phyloP scores from a whole-genome alignment of 306 rosid genomes.

The Quercus agrifolia region DNA sequence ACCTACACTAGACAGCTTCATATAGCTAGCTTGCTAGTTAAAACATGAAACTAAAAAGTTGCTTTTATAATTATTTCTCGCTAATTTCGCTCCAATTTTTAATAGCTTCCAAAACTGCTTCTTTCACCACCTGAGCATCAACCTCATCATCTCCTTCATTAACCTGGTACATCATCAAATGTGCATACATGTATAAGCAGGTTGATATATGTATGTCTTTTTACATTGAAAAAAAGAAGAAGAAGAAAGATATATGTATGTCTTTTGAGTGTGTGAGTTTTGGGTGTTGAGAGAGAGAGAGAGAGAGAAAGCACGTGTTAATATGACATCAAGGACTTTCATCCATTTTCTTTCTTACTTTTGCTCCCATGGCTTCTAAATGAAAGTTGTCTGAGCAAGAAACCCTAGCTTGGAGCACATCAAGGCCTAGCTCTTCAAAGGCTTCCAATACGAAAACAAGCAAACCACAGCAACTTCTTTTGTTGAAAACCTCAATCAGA shows the following conservation, averaged over 20 bases:
- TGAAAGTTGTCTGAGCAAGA: conserved; percentile 47
- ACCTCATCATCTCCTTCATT: conserved; percentile 24
- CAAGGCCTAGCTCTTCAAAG: conserved; percentile 60
- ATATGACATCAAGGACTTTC: neutral
- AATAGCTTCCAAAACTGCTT: conserved; percentile 55
- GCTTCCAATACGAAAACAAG: conserved; percentile 64
- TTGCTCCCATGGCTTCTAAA: conserved; percentile 49
- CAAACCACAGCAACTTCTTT: conserved; percentile 47
- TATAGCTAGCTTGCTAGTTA: neutral
- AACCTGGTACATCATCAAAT: conserved; percentile 28
- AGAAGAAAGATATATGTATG: neutral
- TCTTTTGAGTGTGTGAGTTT: neutral
- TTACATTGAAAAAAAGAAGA: too few species aligned
- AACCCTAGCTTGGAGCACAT: conserved; percentile 67
- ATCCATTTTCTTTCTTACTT: conserved; percentile 22
- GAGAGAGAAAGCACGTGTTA: neutral
- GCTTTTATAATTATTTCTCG: conserved; percentile 13
- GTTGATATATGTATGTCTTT: neutral
- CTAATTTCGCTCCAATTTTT: conserved; percentile 47
- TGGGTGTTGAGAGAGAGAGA: neutral
- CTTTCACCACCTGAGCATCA: conserved; percentile 35
- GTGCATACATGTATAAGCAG: neutral
- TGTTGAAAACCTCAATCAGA: conserved; percentile 39
- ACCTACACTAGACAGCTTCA: neutral
- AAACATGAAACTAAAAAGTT: too few species aligned